Evolutionary conservation across 2,329 filamentous ascomycete species (phyloP).

Genomic region (Aspergillus eucalypticola): DNA sequence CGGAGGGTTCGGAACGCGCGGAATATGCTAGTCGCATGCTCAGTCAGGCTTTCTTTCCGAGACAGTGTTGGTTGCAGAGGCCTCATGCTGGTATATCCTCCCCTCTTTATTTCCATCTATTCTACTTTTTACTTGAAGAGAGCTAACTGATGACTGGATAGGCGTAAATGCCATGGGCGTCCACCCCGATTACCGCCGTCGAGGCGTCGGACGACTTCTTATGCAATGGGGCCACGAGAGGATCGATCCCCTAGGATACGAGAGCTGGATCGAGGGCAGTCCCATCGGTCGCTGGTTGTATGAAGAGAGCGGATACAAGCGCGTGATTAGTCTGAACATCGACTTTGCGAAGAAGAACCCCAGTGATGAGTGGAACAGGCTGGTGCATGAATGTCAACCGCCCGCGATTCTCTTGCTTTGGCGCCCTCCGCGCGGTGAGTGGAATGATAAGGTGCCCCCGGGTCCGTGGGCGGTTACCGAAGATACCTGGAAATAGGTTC

Average conservation of each 20-base stretch:
- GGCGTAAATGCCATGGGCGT: conserved; percentile 21
- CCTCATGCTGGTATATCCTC: conserved; percentile 11
- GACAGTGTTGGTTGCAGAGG: conserved; percentile 18
- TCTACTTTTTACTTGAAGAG: not conserved
- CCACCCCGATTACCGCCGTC: conserved; percentile 17
- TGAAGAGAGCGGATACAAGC: conserved; percentile 18
- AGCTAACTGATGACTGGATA: not conserved
- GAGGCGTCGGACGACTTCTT: conserved; percentile 18
- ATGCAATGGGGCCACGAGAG: conserved; percentile 20
- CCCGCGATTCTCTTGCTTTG: conserved; percentile 20
- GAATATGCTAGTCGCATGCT: conserved; percentile 17
- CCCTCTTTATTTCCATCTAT: not conserved
- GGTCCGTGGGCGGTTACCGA: conserved; percentile 21
- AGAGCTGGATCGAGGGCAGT: conserved; percentile 21
- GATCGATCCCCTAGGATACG: conserved; percentile 19
- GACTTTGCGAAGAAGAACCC: conserved; percentile 19
- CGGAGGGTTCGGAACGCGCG: conserved; percentile 19
- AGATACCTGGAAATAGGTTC: conserved; percentile 11
- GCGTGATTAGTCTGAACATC: conserved; percentile 15
- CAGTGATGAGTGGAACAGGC: conserved; percentile 20
- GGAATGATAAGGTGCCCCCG: conserved; percentile 16
- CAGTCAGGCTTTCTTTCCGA: conserved; percentile 15
- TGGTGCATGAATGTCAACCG: conserved; percentile 19
- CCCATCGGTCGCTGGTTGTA: conserved; percentile 19
- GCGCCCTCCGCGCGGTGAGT: conserved; percentile 19